Conservation (phyloP, 768 basidiomycete species). For the Suillus discolor region DNA sequence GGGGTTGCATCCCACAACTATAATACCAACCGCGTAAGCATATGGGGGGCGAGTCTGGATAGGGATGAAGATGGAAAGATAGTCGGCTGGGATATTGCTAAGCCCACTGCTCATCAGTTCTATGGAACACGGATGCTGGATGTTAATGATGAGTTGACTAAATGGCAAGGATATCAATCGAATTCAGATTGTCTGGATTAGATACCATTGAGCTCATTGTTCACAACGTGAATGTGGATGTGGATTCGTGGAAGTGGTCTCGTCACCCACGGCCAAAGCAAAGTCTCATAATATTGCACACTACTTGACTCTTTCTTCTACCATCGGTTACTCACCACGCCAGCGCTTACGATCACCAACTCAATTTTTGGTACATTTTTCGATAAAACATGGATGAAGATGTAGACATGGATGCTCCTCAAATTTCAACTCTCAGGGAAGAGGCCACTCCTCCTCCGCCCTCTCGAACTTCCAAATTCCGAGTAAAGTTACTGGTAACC, state of each 20-base stretch:
- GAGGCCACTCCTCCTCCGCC: conserved; percentile 77
- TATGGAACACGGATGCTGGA: conserved; percentile 65
- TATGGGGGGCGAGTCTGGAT: conserved; percentile 61
- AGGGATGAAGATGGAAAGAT: conserved; percentile 54
- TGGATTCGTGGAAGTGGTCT: neutral
- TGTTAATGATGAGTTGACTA: conserved; percentile 55
- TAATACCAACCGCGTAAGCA: conserved; percentile 49
- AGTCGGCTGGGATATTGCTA: conserved; percentile 53
- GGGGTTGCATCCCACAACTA: conserved; percentile 56
- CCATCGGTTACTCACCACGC: neutral
- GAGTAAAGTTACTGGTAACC: conserved; percentile 54
- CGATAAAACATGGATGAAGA: conserved; percentile 40
- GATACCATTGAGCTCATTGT: conserved; percentile 1
- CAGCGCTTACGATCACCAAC: neutral
- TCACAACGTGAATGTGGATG: neutral
- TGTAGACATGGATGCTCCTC: conserved; percentile 77
- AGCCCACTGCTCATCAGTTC: conserved; percentile 65
- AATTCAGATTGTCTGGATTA: conserved; percentile 40
- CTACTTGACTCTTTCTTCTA: neutral
- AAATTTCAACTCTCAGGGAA: conserved; percentile 76
- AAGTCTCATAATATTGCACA: neutral
- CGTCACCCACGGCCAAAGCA: neutral
- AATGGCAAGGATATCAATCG: conserved; percentile 68
- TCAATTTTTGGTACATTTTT: neutral
- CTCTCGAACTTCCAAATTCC: conserved; percentile 39